phyloP scores from a whole-genome alignment of 352 stramenopile species.

The Thalassiosira hispida region DNA sequence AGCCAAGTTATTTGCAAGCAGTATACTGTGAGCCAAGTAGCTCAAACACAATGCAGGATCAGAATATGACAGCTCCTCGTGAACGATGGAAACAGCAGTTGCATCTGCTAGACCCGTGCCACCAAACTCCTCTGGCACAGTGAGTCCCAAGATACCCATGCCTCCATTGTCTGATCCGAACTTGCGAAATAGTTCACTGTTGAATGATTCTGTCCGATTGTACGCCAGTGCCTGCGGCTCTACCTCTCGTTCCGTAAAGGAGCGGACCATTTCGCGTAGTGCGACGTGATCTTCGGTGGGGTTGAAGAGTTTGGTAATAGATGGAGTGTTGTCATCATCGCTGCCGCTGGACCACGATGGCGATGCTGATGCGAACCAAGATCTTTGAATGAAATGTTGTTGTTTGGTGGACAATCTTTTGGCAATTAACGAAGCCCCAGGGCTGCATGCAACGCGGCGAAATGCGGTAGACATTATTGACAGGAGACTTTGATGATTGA shows the following conservation, averaged over 20 bases:
- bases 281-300: conserved; percentile 68
- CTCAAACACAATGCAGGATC: conserved; percentile 98
- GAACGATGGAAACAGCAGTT: conserved; percentile 87
- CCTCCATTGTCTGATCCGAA: conserved; percentile 86
- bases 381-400: background rate
- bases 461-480: background rate
- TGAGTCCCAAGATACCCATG: conserved; percentile 95
- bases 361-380: conserved; percentile 20
- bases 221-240: conserved; percentile 96
- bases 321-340: conserved; percentile 8
- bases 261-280: conserved; percentile 68
- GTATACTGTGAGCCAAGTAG: conserved; percentile 90
- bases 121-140: conserved; percentile 94
- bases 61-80: conserved; percentile 91
- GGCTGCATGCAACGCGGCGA: background rate
- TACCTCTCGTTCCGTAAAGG: conserved; percentile 84
- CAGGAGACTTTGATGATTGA: no score
- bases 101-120: conserved; percentile 95
- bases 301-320: conserved; percentile 72
- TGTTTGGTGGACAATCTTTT: conserved; percentile 1
- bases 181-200: conserved; percentile 94
- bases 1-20: conserved; percentile 85
- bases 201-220: conserved; percentile 98
- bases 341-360: conserved; percentile 3
- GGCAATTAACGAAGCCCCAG: background rate